Conservation (phyloP, 495 filamentous ascomycete species). For the Penicillium antarcticum region DNA sequence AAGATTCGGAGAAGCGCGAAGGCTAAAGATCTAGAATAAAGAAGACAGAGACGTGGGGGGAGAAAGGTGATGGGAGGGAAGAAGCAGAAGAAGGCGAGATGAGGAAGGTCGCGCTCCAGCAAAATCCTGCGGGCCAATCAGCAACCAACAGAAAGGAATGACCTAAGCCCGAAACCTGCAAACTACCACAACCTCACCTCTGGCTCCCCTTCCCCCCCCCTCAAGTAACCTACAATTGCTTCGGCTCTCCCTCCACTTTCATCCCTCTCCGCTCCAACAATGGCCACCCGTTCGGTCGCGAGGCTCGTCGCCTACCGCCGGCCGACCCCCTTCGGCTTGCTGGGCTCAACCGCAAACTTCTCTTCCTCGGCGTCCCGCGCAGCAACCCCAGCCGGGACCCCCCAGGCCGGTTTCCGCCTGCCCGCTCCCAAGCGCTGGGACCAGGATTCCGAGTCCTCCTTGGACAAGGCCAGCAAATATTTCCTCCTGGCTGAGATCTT, state of each 20-base stretch:
- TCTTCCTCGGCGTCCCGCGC: constrained; percentile 55
- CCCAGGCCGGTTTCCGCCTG: constrained; percentile 73
- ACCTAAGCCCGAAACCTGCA: constrained; percentile 42
- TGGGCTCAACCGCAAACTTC: constrained; percentile 55
- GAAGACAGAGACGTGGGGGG: constrained; percentile 16
- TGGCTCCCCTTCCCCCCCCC: constrained; percentile 14
- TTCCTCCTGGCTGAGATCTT: constrained; percentile 94
- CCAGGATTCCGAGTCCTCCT: constrained; percentile 61
- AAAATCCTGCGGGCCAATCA: constrained; percentile 50
- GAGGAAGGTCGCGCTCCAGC: constrained; percentile 29
- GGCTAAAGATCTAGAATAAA: constrained; percentile 21
- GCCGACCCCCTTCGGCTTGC: constrained; percentile 33
- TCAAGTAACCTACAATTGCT: constrained; percentile 21
- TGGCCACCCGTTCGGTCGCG: constrained; percentile 52
- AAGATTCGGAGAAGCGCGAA: constrained; percentile 30
- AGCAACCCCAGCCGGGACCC: constrained; percentile 74
- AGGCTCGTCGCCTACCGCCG: constrained; percentile 52
- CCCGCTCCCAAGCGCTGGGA: constrained; percentile 67
- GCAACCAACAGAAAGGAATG: constrained; percentile 40
- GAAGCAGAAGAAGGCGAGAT: constrained; percentile 17
- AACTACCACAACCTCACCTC: constrained; percentile 29
- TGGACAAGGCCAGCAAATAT: constrained; percentile 85
- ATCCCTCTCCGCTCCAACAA: constrained; percentile 27
- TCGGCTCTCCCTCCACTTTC: constrained; percentile 14
- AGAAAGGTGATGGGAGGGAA: constrained; percentile 10